Evolutionary conservation across 139 green algal species (phyloP).

Genomic region (Trebouxia sp.): DNA sequence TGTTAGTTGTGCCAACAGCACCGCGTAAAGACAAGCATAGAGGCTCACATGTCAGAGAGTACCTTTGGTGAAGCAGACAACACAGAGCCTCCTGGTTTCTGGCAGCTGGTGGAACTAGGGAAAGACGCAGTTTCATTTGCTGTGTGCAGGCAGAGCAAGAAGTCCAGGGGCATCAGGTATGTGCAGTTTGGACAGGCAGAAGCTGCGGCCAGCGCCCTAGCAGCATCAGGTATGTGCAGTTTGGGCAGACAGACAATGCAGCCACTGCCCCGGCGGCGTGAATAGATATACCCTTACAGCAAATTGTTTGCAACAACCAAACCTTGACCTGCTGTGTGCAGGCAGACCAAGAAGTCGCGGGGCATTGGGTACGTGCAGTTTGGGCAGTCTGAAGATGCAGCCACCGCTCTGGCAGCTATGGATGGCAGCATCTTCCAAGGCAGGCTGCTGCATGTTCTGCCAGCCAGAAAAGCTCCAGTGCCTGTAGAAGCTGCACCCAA

Average conservation of each 20-base stretch:
- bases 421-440: slow-evolving; percentile 87
- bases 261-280: no score
- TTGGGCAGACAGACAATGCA: slow-evolving; percentile 93
- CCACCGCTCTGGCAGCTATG: slow-evolving; percentile 63
- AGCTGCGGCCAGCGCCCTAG: slow-evolving; percentile 67
- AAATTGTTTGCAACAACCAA: no score
- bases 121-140: neutral
- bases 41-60: no score
- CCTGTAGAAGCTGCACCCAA: neutral
- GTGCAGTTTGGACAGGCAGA: slow-evolving; percentile 78
- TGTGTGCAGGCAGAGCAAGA: slow-evolving; percentile 41
- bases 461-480: slow-evolving; percentile 51
- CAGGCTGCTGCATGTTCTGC: slow-evolving; percentile 93
- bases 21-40: no score
- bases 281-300: no score
- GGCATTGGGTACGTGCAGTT: slow-evolving; percentile 93
- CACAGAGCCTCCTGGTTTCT: no score
- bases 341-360: slow-evolving; percentile 61
- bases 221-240: slow-evolving; percentile 67
- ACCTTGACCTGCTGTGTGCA: no score
- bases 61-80: no score
- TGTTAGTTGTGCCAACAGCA: no score
- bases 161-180: slow-evolving; percentile 88
- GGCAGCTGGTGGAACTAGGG: neutral
- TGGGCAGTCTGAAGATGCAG: slow-evolving; percentile 68